These are phyloP conservation scores for Colletotrichum siamense DNA, from an alignment of 2,329 filamentous ascomycete genomes.

Conservation along the genomic window DNA sequence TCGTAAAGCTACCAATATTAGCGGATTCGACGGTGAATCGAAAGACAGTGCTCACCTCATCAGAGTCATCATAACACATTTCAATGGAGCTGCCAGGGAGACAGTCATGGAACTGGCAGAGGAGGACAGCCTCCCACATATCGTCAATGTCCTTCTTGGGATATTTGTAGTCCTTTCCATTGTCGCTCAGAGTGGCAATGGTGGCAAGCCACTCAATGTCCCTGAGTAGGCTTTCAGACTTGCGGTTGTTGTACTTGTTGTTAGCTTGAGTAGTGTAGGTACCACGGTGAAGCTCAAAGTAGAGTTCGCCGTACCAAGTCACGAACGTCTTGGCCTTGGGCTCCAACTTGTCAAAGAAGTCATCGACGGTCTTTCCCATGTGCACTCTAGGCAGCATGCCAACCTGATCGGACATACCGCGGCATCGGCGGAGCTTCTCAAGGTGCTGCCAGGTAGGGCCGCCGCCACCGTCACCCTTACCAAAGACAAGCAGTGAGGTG, in stretches of 20 bases:
- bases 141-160: conserved; percentile 92
- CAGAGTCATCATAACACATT: conserved; percentile 97
- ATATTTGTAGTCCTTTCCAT: conserved; percentile 75
- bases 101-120: conserved; percentile 98
- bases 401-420: conserved; percentile 87
- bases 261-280: conserved; percentile 98
- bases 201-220: conserved; percentile 90
- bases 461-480: conserved; percentile 95
- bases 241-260: conserved; percentile 94
- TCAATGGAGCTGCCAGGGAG: conserved; percentile 93
- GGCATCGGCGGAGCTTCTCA: conserved; percentile 91
- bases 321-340: conserved; percentile 80
- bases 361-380: conserved; percentile 88
- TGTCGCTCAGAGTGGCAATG: conserved; percentile 75
- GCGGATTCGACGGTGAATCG: background rate
- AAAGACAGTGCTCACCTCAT: conserved; percentile 60
- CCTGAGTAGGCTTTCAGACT: conserved; percentile 82
- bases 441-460: conserved; percentile 93
- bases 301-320: conserved; percentile 98
- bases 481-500: conserved; percentile 90
- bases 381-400: conserved; percentile 86
- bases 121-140: conserved; percentile 91
- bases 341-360: conserved; percentile 89
- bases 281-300: conserved; percentile 96
- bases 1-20: conserved; percentile 70